phyloP scores from a whole-genome alignment of 257 asterid genomes.

The Solanum sejunctum region DNA sequence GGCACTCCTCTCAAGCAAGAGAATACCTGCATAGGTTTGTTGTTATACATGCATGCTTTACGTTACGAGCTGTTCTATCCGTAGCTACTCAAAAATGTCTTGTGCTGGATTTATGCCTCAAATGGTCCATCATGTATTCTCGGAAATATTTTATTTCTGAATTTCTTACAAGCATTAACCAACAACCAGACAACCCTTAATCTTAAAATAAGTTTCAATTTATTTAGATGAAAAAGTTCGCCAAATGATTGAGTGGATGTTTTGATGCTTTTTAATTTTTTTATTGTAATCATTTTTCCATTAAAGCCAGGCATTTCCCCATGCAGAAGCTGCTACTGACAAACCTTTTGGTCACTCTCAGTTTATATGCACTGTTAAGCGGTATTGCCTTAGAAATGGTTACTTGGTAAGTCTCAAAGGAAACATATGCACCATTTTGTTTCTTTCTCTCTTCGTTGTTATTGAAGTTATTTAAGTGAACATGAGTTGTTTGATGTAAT shows the following conservation, averaged over 20 bases:
- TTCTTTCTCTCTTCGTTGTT: neutral
- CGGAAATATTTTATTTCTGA: neutral
- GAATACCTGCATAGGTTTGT: neutral
- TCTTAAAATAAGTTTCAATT: neutral
- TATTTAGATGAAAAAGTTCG: neutral
- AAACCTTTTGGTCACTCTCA: neutral
- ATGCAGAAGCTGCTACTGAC: neutral
- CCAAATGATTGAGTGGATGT: neutral
- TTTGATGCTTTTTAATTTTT: neutral
- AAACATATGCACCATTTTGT: neutral
- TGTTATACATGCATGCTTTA: neutral
- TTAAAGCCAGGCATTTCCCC: neutral
- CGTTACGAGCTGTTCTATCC: neutral
- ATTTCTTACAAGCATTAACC: neutral
- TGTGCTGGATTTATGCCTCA: neutral
- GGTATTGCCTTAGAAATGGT: neutral
- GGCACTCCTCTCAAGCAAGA: neutral
- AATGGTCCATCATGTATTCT: neutral
- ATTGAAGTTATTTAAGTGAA: neutral
- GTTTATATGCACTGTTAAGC: neutral
- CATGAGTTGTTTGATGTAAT: neutral
- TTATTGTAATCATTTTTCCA: neutral
- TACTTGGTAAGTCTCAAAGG: neutral
- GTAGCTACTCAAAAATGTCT: neutral
- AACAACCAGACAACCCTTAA: neutral